Percentiles rank a stretch among this genome's conserved stretches.
Evolutionary conservation across 2,329 filamentous ascomycete genomes (phyloP).

Genomic region (Fusarium nematophilum): DNA sequence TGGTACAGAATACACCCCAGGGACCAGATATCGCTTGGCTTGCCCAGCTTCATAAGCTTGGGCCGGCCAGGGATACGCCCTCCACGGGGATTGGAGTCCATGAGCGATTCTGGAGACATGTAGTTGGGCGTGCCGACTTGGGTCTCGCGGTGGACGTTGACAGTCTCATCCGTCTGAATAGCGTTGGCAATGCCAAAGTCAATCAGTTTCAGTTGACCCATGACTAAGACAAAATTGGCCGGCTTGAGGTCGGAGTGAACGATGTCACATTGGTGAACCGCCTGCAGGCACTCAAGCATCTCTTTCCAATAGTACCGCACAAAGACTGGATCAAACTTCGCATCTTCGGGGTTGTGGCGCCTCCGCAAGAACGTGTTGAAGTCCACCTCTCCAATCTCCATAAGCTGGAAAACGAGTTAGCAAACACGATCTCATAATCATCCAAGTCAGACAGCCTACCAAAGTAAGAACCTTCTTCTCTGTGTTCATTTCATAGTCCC

Average conservation of each 20-base stretch:
- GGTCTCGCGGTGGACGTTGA: constrained; percentile 96
- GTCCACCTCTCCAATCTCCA: constrained; percentile 97
- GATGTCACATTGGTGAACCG: constrained; percentile 90
- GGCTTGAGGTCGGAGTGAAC: constrained; percentile 98
- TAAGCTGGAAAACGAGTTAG: constrained; percentile 69
- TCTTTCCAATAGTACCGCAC: constrained; percentile 99
- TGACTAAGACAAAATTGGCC: constrained; percentile 94
- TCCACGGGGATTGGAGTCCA: constrained; percentile 78
- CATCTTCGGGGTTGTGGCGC: constrained; percentile 76
- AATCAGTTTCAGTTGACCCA: constrained; percentile 92
- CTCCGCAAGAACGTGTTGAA: constrained; percentile 85
- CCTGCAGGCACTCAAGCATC: constrained; percentile 94
- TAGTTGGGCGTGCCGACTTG: constrained; percentile 98
- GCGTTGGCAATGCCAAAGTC: constrained; percentile 99
- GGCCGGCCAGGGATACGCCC: constrained; percentile 56
- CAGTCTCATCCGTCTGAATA: constrained; percentile 93
- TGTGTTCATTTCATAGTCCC: constrained; percentile 93
- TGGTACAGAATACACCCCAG: constrained; percentile 97
- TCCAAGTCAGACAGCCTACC: constrained; percentile 61
- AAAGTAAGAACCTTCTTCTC: constrained; percentile 90
- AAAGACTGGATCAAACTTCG: constrained; percentile 87
- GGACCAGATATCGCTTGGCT: constrained; percentile 96
- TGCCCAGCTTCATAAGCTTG: constrained; percentile 94
- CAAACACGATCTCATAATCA: background rate
- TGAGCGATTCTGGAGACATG: constrained; percentile 95